Conservation (phyloP, 2,329 filamentous ascomycete genomes). For the Esteya vermicola region DNA sequence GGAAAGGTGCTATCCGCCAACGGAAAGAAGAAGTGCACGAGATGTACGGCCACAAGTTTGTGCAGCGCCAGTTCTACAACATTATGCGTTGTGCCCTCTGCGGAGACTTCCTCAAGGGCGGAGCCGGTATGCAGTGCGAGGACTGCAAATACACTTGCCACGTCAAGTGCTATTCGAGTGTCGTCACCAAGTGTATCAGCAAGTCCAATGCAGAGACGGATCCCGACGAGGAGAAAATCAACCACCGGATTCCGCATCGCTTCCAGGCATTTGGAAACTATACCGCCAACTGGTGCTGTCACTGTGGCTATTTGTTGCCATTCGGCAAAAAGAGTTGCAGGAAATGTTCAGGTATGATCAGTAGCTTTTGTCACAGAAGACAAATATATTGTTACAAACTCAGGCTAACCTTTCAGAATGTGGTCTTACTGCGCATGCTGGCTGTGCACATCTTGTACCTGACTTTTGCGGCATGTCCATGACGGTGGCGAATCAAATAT, state of each 20-base stretch:
- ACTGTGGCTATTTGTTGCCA: slow-evolving; percentile 90
- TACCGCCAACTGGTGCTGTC: slow-evolving; percentile 98
- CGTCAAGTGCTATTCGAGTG: slow-evolving; percentile 89
- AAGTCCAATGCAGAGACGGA: slow-evolving; percentile 98
- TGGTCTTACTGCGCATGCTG: slow-evolving; percentile 74
- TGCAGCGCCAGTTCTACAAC: slow-evolving; percentile 98
- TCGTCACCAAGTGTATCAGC: slow-evolving; percentile 98
- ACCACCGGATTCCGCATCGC: slow-evolving; percentile 94
- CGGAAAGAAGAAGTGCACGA: slow-evolving; percentile 97
- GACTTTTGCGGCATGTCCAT: slow-evolving; percentile 99
- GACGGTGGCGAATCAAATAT: slow-evolving; percentile 87
- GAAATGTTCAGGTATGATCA: slow-evolving; percentile 72
- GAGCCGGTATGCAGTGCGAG: slow-evolving; percentile 96
- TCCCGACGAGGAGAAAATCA: slow-evolving; percentile 98
- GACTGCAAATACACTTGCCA: slow-evolving; percentile 99
- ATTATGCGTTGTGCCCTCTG: slow-evolving; percentile 99
- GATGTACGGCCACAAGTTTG: slow-evolving; percentile 98
- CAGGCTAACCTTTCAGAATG: slow-evolving; percentile 54
- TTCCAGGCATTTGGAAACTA: slow-evolving; percentile 96
- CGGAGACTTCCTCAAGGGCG: slow-evolving; percentile 96
- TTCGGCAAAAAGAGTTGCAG: slow-evolving; percentile 91
- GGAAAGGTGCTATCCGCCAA: slow-evolving; percentile 92
- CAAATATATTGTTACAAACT: too few relatives aligned
- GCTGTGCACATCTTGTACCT: slow-evolving; percentile 87
- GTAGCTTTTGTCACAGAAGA: background rate